Evolutionary conservation across 2,329 filamentous ascomycete species (phyloP), one percentile per base, ranked within the genome.

Genomic region (Arachnomyces sp.): DNA sequence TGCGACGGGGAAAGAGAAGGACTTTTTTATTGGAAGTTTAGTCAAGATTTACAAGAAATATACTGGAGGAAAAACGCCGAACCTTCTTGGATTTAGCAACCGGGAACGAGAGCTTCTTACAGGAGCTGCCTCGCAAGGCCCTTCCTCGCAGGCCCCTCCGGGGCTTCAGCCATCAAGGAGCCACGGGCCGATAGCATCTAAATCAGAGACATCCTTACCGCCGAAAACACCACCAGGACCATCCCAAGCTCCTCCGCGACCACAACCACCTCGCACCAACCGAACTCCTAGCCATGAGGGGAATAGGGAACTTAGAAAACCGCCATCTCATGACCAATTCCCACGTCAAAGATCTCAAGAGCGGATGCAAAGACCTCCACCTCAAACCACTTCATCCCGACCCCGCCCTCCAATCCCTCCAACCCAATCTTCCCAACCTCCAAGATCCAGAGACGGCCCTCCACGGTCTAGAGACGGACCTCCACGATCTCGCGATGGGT

Each of bases 41-140:
- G 79, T 96, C 57, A 98, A 96, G 64, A 95, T 98, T 49, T 98
- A 85, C 61, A 81, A 81, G 53, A 98, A 96, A 65, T 98, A 96
- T 59, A 96, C 92, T 1, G 84, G 86, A 18, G 90, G 90, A 9
- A 83, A 81, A 54, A 65, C 79, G 25, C 92, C 92, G 2, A 76
- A 84, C 43, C 71, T 98, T 38, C 69, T 77, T 40, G 90, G 90
- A 6, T 96, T 98, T 58, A 85, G 90, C 51, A 73, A 77, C 38
- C 77, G 74, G 44, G 88, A 95, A 64, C 70, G 82, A 44, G 85
- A 90, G 38, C 74, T 82, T 51, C 76, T 96, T 34, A 68, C 83
- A 28, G 84, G 82, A 32, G 68, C 35, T 50, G 53, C 49, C 32
- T 43, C 47, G 11, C 45, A 51, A 25, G n/a, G n/a, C n/a, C n/a